These are phyloP conservation scores for Xylaria longipes DNA, from an alignment of 495 filamentous ascomycete species.

Conservation along the genomic window DNA sequence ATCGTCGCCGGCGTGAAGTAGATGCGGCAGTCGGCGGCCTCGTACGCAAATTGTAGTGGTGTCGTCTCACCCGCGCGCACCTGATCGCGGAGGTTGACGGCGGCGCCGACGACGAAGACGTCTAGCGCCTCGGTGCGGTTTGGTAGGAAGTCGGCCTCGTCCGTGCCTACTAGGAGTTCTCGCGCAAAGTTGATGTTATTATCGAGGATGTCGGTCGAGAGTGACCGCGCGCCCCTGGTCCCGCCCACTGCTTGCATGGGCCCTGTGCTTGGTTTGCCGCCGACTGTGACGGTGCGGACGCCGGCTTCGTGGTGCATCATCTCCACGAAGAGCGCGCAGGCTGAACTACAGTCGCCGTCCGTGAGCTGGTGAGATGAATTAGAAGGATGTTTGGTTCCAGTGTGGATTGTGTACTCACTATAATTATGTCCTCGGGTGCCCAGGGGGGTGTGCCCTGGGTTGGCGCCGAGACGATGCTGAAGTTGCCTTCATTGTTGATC, in stretches of 20 bases:
- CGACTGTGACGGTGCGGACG: constrained; percentile 61
- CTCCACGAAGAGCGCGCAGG: constrained; percentile 63
- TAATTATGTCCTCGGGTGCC: not conserved
- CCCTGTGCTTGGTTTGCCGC: constrained; percentile 55
- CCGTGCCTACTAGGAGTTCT: constrained; percentile 30
- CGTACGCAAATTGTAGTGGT: constrained; percentile 55
- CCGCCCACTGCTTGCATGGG: constrained; percentile 65
- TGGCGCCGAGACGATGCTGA: not conserved
- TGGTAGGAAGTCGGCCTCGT: constrained; percentile 32
- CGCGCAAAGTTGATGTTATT: constrained; percentile 37
- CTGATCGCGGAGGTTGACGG: constrained; percentile 50
- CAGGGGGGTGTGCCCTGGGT: not conserved
- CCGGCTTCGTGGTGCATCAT: constrained; percentile 60
- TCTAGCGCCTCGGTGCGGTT: constrained; percentile 37
- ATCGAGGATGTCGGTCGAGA: constrained; percentile 36
- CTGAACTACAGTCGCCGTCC: constrained; percentile 64
- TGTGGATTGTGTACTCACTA: not conserved
- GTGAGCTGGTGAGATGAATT: constrained; percentile 35
- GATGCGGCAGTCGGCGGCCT: constrained; percentile 56
- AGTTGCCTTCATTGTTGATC: not conserved
- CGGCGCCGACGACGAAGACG: constrained; percentile 39
- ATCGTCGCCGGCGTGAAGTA: constrained; percentile 53
- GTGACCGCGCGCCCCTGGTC: constrained; percentile 51
- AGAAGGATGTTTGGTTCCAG: constrained; percentile 30
- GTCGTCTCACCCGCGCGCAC: constrained; percentile 35